phyloP scores from a whole-genome alignment of 2,329 filamentous ascomycete genomes.

The Penicillium sp. region DNA sequence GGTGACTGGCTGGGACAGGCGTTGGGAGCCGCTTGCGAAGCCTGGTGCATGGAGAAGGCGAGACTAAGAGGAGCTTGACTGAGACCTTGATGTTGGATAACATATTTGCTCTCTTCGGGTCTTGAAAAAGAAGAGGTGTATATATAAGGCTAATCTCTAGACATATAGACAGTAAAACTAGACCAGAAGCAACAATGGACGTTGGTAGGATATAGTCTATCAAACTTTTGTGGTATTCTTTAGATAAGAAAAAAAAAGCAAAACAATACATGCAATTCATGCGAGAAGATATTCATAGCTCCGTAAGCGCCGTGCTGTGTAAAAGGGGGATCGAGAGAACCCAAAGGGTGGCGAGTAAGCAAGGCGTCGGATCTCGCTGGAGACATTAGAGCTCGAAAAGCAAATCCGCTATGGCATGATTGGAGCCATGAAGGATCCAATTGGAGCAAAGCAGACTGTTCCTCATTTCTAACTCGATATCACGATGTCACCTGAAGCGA shows the following conservation, averaged over 20 bases:
- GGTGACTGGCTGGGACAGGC: slow-evolving; percentile 42
- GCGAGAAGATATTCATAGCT: slow-evolving; percentile 14
- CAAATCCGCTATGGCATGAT: not conserved
- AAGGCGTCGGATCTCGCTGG: not conserved
- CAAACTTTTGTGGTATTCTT: slow-evolving; percentile 22
- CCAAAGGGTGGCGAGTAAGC: not conserved
- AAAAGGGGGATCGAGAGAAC: not conserved
- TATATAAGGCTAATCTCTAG: no score
- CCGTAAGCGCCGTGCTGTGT: slow-evolving; percentile 21
- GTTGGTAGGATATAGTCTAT: not conserved
- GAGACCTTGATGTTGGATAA: not conserved
- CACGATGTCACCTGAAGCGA: not conserved
- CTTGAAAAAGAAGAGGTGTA: no score
- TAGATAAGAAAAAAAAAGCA: slow-evolving; percentile 11
- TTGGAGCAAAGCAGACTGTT: not conserved
- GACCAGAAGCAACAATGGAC: not conserved
- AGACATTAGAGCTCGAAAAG: not conserved
- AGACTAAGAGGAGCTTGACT: slow-evolving; percentile 12
- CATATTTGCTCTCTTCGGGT: no score
- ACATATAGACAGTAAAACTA: not conserved
- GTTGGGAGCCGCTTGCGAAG: slow-evolving; percentile 39
- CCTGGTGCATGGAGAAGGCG: slow-evolving; percentile 35
- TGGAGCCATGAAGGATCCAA: not conserved
- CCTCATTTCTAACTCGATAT: not conserved
- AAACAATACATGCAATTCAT: slow-evolving; percentile 1